phyloP scores from a whole-genome alignment of 306 rosid species.

The Argentina anserina region DNA sequence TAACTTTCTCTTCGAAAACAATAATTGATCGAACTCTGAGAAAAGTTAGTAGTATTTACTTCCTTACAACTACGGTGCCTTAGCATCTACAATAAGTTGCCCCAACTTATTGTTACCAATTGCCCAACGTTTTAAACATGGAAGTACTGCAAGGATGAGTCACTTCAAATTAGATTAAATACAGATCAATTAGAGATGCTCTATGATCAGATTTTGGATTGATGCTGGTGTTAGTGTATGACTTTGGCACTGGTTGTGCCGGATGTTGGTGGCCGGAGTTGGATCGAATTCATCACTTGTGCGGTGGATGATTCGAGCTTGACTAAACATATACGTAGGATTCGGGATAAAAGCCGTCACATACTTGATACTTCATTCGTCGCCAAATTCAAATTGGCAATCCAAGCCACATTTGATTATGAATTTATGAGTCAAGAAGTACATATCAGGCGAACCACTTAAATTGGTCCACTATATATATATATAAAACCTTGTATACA shows the following conservation, averaged over 20 bases:
- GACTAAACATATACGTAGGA: background rate
- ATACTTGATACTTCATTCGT: background rate
- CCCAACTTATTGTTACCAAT: background rate
- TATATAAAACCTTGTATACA: too few relatives aligned
- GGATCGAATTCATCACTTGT: background rate
- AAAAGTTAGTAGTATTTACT: background rate
- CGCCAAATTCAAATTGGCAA: background rate
- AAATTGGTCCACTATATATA: too few relatives aligned
- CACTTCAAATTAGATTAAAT: background rate
- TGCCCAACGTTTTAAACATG: background rate
- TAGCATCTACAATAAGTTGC: background rate
- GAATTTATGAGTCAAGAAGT: too few relatives aligned
- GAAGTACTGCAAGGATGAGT: background rate
- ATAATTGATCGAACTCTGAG: background rate
- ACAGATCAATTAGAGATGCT: background rate
- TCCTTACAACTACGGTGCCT: background rate
- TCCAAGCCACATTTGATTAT: too few relatives aligned
- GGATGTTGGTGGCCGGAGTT: background rate
- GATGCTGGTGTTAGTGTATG: background rate
- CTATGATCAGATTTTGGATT: background rate
- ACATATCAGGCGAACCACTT: too few relatives aligned
- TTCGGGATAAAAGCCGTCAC: background rate
- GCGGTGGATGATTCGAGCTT: background rate
- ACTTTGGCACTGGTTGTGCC: background rate
- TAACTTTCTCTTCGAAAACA: background rate